Evolutionary conservation across 768 basidiomycete genomes (phyloP).

Genomic region (Russula foetens): DNA sequence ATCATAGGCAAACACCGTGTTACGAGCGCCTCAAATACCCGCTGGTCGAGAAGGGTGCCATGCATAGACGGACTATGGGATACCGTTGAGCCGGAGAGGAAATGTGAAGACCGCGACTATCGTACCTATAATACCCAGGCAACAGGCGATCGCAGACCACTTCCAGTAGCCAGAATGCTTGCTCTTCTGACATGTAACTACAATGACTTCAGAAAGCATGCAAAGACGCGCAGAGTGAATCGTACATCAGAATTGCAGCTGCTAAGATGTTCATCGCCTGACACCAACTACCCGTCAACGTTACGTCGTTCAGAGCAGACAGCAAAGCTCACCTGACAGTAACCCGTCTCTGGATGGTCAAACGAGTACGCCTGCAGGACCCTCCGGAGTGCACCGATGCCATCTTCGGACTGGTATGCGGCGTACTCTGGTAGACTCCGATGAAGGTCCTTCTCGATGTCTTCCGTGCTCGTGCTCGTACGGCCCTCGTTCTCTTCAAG

Average conservation of each 20-base stretch:
- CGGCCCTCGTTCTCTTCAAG: constrained; percentile 71
- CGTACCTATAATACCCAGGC: constrained; percentile 94
- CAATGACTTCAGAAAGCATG: background rate
- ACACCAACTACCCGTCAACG: background rate
- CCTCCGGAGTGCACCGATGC: constrained; percentile 74
- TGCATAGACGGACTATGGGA: constrained; percentile 81
- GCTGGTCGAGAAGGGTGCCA: constrained; percentile 95
- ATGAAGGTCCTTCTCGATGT: constrained; percentile 98
- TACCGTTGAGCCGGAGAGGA: constrained; percentile 27
- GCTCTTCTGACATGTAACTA: constrained; percentile 99
- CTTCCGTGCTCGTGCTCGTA: constrained; percentile 85
- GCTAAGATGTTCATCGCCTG: constrained; percentile 97
- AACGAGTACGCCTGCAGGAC: constrained; percentile 95
- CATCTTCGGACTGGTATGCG: constrained; percentile 87
- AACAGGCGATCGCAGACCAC: constrained; percentile 91
- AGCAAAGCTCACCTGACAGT: constrained; percentile 69
- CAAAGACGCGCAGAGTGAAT: background rate
- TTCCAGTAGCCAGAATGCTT: constrained; percentile 94
- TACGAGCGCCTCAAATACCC: constrained; percentile 94
- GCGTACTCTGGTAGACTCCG: constrained; percentile 94
- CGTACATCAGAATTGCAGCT: constrained; percentile 88
- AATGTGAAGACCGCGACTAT: constrained; percentile 4
- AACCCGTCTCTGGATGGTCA: constrained; percentile 89
- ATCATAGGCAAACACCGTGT: constrained; percentile 85
- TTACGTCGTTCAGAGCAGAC: background rate